Percentiles rank a stretch among this genome's conserved stretches.
Conservation (phyloP, 345 rosid species). For the Barbarea vulgaris region DNA sequence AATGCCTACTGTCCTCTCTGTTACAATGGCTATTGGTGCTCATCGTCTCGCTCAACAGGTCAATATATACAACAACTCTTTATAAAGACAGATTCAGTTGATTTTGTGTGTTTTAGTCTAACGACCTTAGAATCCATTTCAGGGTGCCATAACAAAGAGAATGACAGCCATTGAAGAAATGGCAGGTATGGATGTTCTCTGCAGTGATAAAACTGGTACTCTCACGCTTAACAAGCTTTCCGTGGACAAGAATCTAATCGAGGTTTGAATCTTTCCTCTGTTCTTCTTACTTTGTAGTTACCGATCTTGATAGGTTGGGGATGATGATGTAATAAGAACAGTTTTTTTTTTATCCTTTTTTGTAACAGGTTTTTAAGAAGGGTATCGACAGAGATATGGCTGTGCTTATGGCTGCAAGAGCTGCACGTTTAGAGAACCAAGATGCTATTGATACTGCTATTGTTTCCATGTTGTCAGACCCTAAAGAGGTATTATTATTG, state of each 20-base stretch:
- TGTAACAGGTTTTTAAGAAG: slow-evolving; percentile 58
- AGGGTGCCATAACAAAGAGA: slow-evolving; percentile 94
- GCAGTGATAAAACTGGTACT: slow-evolving; percentile 87
- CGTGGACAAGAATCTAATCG: slow-evolving; percentile 76
- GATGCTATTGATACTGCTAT: slow-evolving; percentile 92
- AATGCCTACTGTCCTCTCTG: slow-evolving; percentile 75
- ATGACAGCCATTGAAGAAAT: slow-evolving; percentile 98
- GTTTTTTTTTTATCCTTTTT: background rate
- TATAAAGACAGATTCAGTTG: background rate
- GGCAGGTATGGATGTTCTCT: slow-evolving; percentile 98
- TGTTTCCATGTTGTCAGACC: slow-evolving; percentile 84
- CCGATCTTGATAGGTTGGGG: background rate
- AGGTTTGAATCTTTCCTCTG: slow-evolving; percentile 48
- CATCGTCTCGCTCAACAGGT: slow-evolving; percentile 88
- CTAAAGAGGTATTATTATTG: slow-evolving; percentile 66
- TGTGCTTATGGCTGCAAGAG: slow-evolving; percentile 88
- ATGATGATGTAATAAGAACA: background rate
- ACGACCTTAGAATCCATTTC: slow-evolving; percentile 1
- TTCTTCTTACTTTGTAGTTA: background rate
- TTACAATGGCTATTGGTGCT: slow-evolving; percentile 93
- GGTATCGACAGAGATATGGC: slow-evolving; percentile 71
- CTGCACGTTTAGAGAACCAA: slow-evolving; percentile 91
- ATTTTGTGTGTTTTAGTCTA: background rate
- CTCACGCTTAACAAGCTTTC: slow-evolving; percentile 90
- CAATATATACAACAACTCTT: background rate